These are phyloP conservation scores for Diddensiella caesifluorescens DNA, from an alignment of 805 yeast species.

Conservation along the genomic window DNA sequence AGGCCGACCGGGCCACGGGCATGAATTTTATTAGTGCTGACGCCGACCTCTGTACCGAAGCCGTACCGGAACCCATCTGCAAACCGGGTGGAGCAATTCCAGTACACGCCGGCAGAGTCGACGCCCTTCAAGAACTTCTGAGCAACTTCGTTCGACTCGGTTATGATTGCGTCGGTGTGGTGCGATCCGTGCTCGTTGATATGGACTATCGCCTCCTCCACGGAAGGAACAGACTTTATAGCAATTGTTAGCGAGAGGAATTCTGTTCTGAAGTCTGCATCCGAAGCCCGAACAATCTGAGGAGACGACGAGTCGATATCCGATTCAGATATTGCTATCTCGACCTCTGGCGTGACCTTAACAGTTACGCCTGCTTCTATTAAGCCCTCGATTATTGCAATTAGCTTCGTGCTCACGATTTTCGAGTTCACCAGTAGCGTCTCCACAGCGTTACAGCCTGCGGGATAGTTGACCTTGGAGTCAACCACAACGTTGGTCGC, in stretches of 20 bases:
- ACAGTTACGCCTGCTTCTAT: constrained; percentile 63
- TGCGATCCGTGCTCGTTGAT: constrained; percentile 90
- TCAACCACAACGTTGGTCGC: constrained; percentile 75
- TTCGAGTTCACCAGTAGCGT: constrained; percentile 60
- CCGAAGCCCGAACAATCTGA: constrained; percentile 41
- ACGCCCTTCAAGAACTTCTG: constrained; percentile 74
- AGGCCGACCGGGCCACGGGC: constrained; percentile 99
- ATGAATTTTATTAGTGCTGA: constrained; percentile 92
- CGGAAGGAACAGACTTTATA: constrained; percentile 53
- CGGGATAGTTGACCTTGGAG: constrained; percentile 93
- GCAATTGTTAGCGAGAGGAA: constrained; percentile 81
- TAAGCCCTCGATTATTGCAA: constrained; percentile 36
- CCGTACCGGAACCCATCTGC: constrained; percentile 99
- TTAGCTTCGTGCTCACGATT: constrained; percentile 14
- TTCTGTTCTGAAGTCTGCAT: constrained; percentile 75
- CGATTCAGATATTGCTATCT: constrained; percentile 23
- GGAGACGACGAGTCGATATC: constrained; percentile 6
- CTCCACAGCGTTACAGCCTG: constrained; percentile 98
- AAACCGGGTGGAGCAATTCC: constrained; percentile 96
- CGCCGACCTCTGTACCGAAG: constrained; percentile 98
- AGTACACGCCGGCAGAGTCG: constrained; percentile 94
- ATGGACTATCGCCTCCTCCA: constrained; percentile 73
- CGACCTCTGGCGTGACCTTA: constrained; percentile 56
- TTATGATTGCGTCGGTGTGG: constrained; percentile 90
- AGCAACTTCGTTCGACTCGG: constrained; percentile 67